Evolutionary conservation across 805 yeast genomes (phyloP), one percentile per base, ranked within the genome.

Genomic region (Ogataea haglerorum): DNA sequence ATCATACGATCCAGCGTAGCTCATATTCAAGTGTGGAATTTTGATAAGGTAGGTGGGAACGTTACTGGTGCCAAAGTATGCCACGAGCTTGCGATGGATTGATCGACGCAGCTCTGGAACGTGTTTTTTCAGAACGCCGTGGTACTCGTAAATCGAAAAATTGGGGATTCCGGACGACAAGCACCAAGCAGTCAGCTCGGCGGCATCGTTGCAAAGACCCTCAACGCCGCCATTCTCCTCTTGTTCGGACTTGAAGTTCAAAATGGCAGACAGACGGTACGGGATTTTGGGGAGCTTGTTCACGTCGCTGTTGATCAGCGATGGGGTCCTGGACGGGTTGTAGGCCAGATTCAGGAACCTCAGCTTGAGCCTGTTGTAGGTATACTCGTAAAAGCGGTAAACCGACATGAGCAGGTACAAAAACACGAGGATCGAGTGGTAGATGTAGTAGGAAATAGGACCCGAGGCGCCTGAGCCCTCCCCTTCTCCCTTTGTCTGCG

Each of bases 201-300:
- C 76, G 5, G 82, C 74, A 53, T 86, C 86, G 49, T 77, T 80
- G 53, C 90, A 69, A 30, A 91, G 68, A 0, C 95, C 96, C 45
- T 82, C 86, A 30, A 83, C 62, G 2, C 97, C 97, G 23, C 95
- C 96, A 45, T 89, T 91, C 53, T 87, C 95, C 52, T 82, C 91
- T 46, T 83, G 85, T 43, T 80, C 88, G 19, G 82, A 74, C 55
- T 80, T 81, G 57, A 80, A 73, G 51, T 77, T 80, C 42, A 93
- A 64, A n/a, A 91, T 79, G 15, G 85, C 79, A 7, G 95, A 83
- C 16, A 93, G 54, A 36, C 85, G 73, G 48, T 72, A 75, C 3
- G 99, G 99, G 17, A 88, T 73, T 61, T 93, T 93, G 30, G 72
- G 58, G 41, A 91, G 66, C 53, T 78, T 76, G 46, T 68, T 69